phyloP scores from a whole-genome alignment of 2,329 filamentous ascomycete genomes.

The Coniochaeta hoffmannii region DNA sequence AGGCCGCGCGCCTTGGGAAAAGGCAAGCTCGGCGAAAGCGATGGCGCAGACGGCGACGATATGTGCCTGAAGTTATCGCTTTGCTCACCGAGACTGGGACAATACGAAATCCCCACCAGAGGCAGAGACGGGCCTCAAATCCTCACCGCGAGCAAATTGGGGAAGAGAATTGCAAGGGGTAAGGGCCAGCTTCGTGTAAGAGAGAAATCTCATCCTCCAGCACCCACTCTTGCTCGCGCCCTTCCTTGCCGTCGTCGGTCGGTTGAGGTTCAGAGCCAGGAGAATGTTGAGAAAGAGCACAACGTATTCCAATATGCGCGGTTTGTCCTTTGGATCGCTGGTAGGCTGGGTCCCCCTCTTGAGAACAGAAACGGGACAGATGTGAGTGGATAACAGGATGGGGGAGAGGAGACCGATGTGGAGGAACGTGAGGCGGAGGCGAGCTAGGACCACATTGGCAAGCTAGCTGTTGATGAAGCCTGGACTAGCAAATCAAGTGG shows the following conservation, averaged over 20 bases:
- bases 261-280: background rate
- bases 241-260: background rate
- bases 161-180: background rate
- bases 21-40: background rate
- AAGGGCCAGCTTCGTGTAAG: background rate
- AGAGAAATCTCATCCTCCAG: background rate
- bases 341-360: background rate
- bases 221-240: background rate
- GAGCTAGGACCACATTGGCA: background rate
- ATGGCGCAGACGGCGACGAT: background rate
- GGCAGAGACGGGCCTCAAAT: background rate
- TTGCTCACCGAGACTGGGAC: background rate
- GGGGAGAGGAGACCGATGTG: background rate
- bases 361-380: constrained; percentile 2
- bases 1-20: background rate
- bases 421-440: constrained; percentile 2
- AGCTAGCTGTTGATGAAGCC: background rate
- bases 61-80: background rate
- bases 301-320: background rate
- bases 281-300: background rate
- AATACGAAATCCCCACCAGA: background rate
- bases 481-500: constrained; percentile 3
- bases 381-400: background rate
- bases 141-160: background rate
- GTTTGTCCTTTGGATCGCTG: background rate